phyloP scores from a whole-genome alignment of 2,329 filamentous ascomycete species.

The Beauveria medogensis region DNA sequence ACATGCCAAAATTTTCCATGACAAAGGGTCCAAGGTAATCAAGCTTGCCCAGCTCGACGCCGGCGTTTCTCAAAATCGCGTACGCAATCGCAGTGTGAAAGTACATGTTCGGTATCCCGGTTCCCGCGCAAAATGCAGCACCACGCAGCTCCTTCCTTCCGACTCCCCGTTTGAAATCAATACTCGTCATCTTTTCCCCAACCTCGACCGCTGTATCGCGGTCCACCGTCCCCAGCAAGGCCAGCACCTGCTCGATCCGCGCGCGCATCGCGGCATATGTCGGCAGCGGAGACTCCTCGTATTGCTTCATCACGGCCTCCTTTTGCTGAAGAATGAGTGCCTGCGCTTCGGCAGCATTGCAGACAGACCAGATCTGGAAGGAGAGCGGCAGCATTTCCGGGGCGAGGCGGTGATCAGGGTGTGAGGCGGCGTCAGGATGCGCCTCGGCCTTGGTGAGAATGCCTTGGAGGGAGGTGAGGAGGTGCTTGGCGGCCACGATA shows the following conservation, averaged over 20 bases:
- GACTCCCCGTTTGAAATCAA: slow-evolving; percentile 22
- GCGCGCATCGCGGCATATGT: slow-evolving; percentile 26
- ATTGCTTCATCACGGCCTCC: neutral
- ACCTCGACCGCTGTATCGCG: slow-evolving; percentile 22
- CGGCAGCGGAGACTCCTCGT: slow-evolving; percentile 15
- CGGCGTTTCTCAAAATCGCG: slow-evolving; percentile 50
- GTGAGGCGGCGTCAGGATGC: slow-evolving; percentile 16
- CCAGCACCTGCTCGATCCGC: slow-evolving; percentile 21
- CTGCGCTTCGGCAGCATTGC: slow-evolving; percentile 10
- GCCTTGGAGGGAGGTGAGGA: slow-evolving; percentile 16
- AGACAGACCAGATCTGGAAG: slow-evolving; percentile 21
- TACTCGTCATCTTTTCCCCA: slow-evolving; percentile 19
- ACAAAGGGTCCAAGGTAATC: slow-evolving; percentile 38
- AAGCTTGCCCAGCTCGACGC: slow-evolving; percentile 52
- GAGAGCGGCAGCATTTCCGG: slow-evolving; percentile 24
- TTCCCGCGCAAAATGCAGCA: slow-evolving; percentile 37
- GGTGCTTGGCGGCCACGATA: slow-evolving; percentile 16
- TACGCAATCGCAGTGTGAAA: slow-evolving; percentile 57
- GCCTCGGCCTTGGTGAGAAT: slow-evolving; percentile 21
- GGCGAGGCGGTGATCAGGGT: slow-evolving; percentile 15
- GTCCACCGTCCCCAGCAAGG: slow-evolving; percentile 9
- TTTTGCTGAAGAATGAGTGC: neutral
- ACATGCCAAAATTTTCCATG: neutral
- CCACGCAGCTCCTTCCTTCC: slow-evolving; percentile 18
- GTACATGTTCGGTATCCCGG: slow-evolving; percentile 51